Percentiles rank a stretch among this genome's conserved stretches.
Evolutionary conservation across 257 asterid species (phyloP).

Genomic region (Henckelia pumila): DNA sequence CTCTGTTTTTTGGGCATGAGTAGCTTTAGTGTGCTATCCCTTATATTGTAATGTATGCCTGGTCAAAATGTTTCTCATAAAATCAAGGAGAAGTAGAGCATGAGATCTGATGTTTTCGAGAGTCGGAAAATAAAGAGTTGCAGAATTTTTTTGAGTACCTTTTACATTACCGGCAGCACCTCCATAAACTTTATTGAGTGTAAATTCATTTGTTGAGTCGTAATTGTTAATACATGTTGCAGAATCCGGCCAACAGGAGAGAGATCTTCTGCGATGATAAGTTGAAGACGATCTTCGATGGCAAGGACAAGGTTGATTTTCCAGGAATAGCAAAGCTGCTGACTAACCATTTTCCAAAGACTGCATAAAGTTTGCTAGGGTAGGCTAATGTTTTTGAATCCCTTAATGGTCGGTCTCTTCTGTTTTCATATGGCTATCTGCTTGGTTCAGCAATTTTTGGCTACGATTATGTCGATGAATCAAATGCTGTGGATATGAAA

Average conservation of each 20-base stretch:
- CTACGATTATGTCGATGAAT: background rate
- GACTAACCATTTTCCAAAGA: conserved; percentile 48
- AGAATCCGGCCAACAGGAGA: conserved; percentile 59
- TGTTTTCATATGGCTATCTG: background rate
- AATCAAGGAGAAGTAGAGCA: too few species aligned
- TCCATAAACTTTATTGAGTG: background rate
- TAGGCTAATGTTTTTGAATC: conserved; percentile 11
- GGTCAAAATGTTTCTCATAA: background rate
- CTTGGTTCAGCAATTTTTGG: background rate
- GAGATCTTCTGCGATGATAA: conserved; percentile 60
- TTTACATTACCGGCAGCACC: background rate
- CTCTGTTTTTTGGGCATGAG: background rate
- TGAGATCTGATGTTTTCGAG: background rate
- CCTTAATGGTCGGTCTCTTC: background rate
- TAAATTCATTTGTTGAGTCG: background rate
- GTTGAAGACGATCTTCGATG: conserved; percentile 55
- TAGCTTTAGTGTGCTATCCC: background rate
- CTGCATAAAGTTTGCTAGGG: conserved; percentile 25
- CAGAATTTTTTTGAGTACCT: background rate
- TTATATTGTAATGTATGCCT: background rate
- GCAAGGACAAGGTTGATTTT: conserved; percentile 57
- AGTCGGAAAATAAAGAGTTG: background rate
- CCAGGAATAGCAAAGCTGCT: conserved; percentile 47
- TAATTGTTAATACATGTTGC: conserved; percentile 19
- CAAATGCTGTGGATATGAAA: background rate